Evolutionary conservation across 1,284 basidiomycete genomes (phyloP), one percentile per base, ranked within the genome.

Genomic region (Lignosus rhinocerotis): DNA sequence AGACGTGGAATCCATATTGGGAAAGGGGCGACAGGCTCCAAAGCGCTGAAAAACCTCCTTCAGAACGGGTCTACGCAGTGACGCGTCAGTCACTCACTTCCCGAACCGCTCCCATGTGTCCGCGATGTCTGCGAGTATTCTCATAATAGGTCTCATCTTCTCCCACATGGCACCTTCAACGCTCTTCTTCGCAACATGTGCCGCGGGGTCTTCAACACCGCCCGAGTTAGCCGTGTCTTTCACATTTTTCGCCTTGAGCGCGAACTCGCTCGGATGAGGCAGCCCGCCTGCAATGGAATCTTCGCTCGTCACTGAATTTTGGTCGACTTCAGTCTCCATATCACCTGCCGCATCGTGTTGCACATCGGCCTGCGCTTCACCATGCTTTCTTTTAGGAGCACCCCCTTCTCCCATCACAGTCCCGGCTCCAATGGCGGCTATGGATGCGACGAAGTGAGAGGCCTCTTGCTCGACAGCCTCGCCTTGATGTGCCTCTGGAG

Each of bases 381-480:
- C 59, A n/a, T 51, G 53, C 44, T 61, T 61, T 19, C 55, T 55
- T 33, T 65, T 64, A 0, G 69, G 67, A 2, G 61, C 55, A 8
- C 55, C 58, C 10, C 68, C 64, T 55, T 76, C 75, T 10, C 76
- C 77, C 16, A 73, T 70, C 7, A 77, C 75, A 31, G 74, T 73
- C 30, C 72, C 74, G 8, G 76, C 69, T 2, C 75, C 76, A 10
- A 79, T 65, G 9, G 66, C 66, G 0, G 73, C 75, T 12, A 78
- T 60, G 5, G 73, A 71, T 8, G 72, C 70, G 48, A 78, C 76
- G 58, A 78, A 74, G 54, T 78, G 76, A 11, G 70, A 67, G 3
- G 76, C 77, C 55, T 79, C 77, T 45, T 76, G 73, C 59, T 79
- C 77, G 42, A 75, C 76, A 1, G 77, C 77, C 62, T 79, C 76